A percentile compares a stretch with the other conserved stretches of the same genome.
Evolutionary conservation across 2,329 filamentous ascomycete species (phyloP).

Genomic region (Beauveria bassiana): DNA sequence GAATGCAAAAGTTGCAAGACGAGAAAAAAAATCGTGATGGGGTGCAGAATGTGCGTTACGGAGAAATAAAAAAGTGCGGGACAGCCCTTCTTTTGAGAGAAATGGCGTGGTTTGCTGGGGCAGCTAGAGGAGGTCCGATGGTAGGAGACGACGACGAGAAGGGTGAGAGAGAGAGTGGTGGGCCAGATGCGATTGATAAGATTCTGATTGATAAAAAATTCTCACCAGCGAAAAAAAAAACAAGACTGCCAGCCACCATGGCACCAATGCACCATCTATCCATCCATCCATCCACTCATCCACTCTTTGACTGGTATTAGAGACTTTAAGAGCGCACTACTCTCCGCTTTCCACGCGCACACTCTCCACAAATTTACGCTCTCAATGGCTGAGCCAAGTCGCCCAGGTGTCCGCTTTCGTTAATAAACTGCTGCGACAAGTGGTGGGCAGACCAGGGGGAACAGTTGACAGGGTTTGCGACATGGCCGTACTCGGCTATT

Average conservation of each 20-base stretch:
- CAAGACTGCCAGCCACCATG: background rate
- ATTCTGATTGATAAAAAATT: slow-evolving; percentile 12
- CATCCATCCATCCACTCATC: background rate
- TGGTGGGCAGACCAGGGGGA: background rate
- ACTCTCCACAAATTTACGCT: slow-evolving; percentile 3
- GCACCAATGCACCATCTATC: background rate
- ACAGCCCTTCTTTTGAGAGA: slow-evolving; percentile 7
- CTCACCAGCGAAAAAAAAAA: slow-evolving; percentile 3
- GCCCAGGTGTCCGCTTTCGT: background rate
- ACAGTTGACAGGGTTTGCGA: background rate
- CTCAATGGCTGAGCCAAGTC: background rate
- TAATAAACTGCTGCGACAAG: background rate
- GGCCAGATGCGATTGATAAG: slow-evolving; percentile 40
- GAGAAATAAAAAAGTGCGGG: slow-evolving; percentile 9
- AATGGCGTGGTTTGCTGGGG: slow-evolving; percentile 1
- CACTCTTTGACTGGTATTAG: background rate
- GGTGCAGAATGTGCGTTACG: slow-evolving; percentile 3
- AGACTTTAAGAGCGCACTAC: background rate
- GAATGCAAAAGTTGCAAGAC: background rate
- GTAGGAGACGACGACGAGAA: slow-evolving; percentile 8
- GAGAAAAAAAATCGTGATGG: background rate
- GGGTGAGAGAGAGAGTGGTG: slow-evolving; percentile 13
- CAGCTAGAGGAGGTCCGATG: slow-evolving; percentile 10
- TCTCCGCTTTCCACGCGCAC: background rate
- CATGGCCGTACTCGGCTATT: slow-evolving; percentile 1